phyloP scores from a whole-genome alignment of 2,329 filamentous ascomycete genomes.

The Pseudocercospora macadamiae region DNA sequence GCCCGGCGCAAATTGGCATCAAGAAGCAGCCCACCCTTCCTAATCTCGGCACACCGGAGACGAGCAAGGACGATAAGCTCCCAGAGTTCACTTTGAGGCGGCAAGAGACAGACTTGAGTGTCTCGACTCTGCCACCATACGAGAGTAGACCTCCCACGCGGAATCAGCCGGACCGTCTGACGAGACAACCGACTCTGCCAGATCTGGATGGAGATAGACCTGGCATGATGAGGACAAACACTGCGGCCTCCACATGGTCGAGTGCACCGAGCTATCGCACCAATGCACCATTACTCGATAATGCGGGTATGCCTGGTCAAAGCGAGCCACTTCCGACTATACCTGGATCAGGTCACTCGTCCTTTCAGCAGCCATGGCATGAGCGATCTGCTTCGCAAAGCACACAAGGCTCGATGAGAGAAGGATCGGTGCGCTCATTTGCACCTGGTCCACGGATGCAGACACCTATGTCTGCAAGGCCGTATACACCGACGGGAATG shows the following conservation, averaged over 20 bases:
- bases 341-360: slow-evolving; percentile 26
- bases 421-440: slow-evolving; percentile 14
- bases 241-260: slow-evolving; percentile 58
- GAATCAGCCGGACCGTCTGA: slow-evolving; percentile 41
- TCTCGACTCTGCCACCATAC: slow-evolving; percentile 52
- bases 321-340: slow-evolving; percentile 30
- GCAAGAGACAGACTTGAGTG: slow-evolving; percentile 38
- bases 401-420: slow-evolving; percentile 19
- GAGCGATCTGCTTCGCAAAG: slow-evolving; percentile 22
- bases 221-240: slow-evolving; percentile 47
- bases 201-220: slow-evolving; percentile 46
- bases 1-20: slow-evolving; percentile 16
- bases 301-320: slow-evolving; percentile 53
- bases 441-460: slow-evolving; percentile 15
- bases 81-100: slow-evolving; percentile 39
- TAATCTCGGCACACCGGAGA: slow-evolving; percentile 58
- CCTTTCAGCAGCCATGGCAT: slow-evolving; percentile 28
- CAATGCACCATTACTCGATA: slow-evolving; percentile 63
- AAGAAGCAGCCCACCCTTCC: slow-evolving; percentile 68
- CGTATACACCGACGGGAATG: slow-evolving; percentile 11
- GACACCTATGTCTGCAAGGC: slow-evolving; percentile 18
- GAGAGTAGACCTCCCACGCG: slow-evolving; percentile 57
- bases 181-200: slow-evolving; percentile 45
- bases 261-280: slow-evolving; percentile 61
- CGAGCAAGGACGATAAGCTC: slow-evolving; percentile 53